These are phyloP conservation scores for Chalara sp. DNA, from an alignment of 2,329 filamentous ascomycete genomes.

Conservation along the genomic window DNA sequence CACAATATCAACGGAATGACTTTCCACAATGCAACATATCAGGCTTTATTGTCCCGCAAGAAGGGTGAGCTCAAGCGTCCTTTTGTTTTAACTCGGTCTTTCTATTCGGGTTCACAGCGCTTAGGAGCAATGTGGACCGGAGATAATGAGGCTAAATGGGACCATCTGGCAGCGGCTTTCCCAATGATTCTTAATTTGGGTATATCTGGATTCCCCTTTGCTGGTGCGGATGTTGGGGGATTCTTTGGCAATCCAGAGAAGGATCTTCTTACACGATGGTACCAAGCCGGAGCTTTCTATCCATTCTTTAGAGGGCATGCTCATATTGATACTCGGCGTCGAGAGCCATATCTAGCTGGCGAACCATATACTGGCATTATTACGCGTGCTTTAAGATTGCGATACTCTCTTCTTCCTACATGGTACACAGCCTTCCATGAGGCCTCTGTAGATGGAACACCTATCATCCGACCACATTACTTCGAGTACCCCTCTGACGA, in stretches of 20 bases:
- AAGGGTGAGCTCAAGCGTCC: conserved; percentile 79
- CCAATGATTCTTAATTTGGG: conserved; percentile 93
- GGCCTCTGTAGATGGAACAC: conserved; percentile 73
- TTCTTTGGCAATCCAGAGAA: conserved; percentile 97
- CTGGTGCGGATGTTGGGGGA: conserved; percentile 90
- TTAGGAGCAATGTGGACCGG: conserved; percentile 97
- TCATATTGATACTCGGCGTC: conserved; percentile 89
- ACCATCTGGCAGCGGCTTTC: conserved; percentile 78
- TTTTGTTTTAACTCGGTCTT: conserved; percentile 88
- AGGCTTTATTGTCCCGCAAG: conserved; percentile 77
- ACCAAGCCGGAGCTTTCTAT: conserved; percentile 93
- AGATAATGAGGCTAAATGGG: conserved; percentile 92
- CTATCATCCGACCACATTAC: conserved; percentile 87
- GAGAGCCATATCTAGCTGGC: conserved; percentile 84
- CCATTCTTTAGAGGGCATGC: conserved; percentile 97
- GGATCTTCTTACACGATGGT: conserved; percentile 89
- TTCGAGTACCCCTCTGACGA: conserved; percentile 87
- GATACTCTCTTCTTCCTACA: conserved; percentile 82
- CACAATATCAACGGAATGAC: conserved; percentile 96
- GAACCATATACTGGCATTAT: conserved; percentile 84
- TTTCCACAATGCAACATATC: conserved; percentile 87
- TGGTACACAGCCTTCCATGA: conserved; percentile 98
- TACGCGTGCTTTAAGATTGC: conserved; percentile 76
- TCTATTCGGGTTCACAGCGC: conserved; percentile 85
- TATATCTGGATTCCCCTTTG: conserved; percentile 88